Evolutionary conservation across 805 yeast genomes (phyloP).

Genomic region (Yarrowia divulgata): DNA sequence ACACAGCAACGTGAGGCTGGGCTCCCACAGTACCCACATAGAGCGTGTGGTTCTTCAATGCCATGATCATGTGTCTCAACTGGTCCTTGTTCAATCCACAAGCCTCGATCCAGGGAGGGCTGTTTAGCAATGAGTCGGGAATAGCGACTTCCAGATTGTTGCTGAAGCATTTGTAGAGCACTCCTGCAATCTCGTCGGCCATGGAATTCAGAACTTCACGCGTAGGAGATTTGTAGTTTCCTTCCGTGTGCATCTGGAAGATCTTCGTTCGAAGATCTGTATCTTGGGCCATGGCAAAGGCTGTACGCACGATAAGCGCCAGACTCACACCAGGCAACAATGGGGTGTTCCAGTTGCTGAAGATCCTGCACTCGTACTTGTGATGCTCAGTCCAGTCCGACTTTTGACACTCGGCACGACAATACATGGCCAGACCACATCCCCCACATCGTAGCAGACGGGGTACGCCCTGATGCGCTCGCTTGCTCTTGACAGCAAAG

Average conservation of each 20-base stretch:
- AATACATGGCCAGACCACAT: constrained; percentile 39
- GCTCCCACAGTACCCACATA: constrained; percentile 29
- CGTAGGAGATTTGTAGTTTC: constrained; percentile 31
- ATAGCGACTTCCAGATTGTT: background rate
- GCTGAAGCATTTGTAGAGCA: background rate
- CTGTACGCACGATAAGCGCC: constrained; percentile 26
- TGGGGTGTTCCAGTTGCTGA: constrained; percentile 15
- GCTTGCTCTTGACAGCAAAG: constrained; percentile 37
- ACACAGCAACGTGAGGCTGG: constrained; percentile 23
- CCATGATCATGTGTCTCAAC: constrained; percentile 19
- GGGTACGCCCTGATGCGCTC: constrained; percentile 31
- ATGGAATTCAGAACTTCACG: background rate
- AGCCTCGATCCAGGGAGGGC: constrained; percentile 31
- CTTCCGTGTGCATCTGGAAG: constrained; percentile 32
- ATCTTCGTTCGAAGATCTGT: constrained; percentile 7
- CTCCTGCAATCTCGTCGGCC: constrained; percentile 20
- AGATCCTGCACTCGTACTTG: constrained; percentile 33
- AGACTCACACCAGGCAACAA: constrained; percentile 26
- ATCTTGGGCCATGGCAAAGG: constrained; percentile 33
- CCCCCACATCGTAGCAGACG: constrained; percentile 34
- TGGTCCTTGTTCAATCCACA: constrained; percentile 13
- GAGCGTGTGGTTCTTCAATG: constrained; percentile 19
- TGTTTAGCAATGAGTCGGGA: constrained; percentile 21
- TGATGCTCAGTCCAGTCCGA: constrained; percentile 34
- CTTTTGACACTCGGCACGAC: constrained; percentile 32